phyloP scores from a whole-genome alignment of 495 filamentous ascomycete genomes.

The Emericellopsis terricola region DNA sequence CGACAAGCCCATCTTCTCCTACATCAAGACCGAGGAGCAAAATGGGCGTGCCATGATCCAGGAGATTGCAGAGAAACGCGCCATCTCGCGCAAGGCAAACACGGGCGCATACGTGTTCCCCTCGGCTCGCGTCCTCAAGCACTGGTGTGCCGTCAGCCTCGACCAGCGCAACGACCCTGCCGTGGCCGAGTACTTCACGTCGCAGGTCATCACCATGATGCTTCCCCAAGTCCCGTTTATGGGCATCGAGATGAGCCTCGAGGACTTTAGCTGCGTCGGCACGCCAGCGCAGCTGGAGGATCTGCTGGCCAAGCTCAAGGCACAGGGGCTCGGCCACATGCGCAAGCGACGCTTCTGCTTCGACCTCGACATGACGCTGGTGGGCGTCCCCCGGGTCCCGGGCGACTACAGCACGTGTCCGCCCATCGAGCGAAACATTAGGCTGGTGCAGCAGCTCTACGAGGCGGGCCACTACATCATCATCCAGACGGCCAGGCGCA shows the following conservation, averaged over 20 bases:
- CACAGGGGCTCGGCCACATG: background rate
- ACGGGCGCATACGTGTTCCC: conserved; percentile 5
- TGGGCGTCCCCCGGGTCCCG: conserved; percentile 2
- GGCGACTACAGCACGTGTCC: conserved; percentile 5
- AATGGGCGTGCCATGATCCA: conserved; percentile 1
- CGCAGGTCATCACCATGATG: conserved; percentile 4
- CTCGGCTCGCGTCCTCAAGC: conserved; percentile 1
- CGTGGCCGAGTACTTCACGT: conserved; percentile 3
- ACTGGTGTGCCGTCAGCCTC: conserved; percentile 2
- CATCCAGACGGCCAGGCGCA: conserved; percentile 3
- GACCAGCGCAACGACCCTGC: conserved; percentile 2
- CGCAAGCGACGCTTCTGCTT: conserved; percentile 5
- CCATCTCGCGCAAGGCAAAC: conserved; percentile 5
- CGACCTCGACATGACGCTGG: conserved; percentile 4
- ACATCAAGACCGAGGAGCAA: conserved; percentile 4
- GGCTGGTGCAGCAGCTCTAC: conserved; percentile 4
- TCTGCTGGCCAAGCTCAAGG: conserved; percentile 3
- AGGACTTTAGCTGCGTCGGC: conserved; percentile 5
- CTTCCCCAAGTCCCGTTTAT: conserved; percentile 2
- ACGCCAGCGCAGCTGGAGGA: conserved; percentile 4
- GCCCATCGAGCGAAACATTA: conserved; percentile 4
- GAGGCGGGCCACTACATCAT: conserved; percentile 5
- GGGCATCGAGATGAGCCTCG: conserved; percentile 1
- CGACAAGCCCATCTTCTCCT: conserved; percentile 7
- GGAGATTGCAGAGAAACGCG: conserved; percentile 4